Conservation (phyloP, 148 eudicot species). For the Rhododendron kiyosumense region DNA sequence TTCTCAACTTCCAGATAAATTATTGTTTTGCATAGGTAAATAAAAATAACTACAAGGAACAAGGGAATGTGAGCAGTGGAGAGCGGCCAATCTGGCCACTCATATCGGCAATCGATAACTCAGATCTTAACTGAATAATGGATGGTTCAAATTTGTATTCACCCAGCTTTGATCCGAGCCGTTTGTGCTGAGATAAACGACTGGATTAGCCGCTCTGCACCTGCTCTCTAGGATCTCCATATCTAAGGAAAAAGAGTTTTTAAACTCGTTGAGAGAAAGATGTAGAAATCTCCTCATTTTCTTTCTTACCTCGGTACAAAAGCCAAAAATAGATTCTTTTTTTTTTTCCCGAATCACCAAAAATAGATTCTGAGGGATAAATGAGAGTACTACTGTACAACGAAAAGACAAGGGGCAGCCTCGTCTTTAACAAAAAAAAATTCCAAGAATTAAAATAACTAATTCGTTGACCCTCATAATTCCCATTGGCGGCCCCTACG, state of each 20-base stretch:
- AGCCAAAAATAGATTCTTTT: background rate
- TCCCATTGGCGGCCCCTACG: constrained; percentile 62
- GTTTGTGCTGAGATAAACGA: too few species aligned
- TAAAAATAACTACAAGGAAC: background rate
- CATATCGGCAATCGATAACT: too few species aligned
- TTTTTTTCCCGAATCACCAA: background rate
- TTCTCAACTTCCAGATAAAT: background rate
- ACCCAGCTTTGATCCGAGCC: too few species aligned
- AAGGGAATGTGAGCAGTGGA: too few species aligned
- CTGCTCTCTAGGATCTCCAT: too few species aligned
- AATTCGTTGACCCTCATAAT: constrained; percentile 56
- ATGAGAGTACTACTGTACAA: background rate
- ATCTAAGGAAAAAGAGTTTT: too few species aligned
- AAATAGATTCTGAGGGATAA: constrained; percentile 8
- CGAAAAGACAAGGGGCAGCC: constrained; percentile 46
- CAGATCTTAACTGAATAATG: too few species aligned
- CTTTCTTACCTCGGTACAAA: background rate
- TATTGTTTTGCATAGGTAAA: too few species aligned
- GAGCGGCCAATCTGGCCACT: too few species aligned
- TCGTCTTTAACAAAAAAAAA: constrained; percentile 25
- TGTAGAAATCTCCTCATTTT: background rate
- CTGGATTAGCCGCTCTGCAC: too few species aligned
- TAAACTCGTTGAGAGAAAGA: background rate
- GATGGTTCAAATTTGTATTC: too few species aligned
- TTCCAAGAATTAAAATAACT: constrained; percentile 15